Evolutionary conservation across 164 flowering plant species (phyloP).

Genomic region (Taxillus chinensis): DNA sequence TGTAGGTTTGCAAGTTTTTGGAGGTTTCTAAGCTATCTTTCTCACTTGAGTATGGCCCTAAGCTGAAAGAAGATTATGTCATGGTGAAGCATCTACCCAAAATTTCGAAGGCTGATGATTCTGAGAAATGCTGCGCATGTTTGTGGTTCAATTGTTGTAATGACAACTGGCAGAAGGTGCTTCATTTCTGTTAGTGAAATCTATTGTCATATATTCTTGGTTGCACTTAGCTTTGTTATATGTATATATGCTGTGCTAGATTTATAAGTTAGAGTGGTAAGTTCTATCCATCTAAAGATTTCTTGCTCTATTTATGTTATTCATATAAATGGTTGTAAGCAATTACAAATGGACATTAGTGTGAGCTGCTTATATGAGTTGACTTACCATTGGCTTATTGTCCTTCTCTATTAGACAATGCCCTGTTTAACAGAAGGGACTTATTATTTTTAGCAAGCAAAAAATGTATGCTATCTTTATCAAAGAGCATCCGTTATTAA

Average conservation of each 20-base stretch:
- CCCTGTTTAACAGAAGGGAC: no score
- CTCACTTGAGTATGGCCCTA: slow-evolving; percentile 91
- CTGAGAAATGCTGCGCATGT: slow-evolving; percentile 55
- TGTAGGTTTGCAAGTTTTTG: slow-evolving; percentile 93
- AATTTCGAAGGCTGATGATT: slow-evolving; percentile 39
- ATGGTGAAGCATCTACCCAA: slow-evolving; percentile 89
- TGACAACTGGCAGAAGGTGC: slow-evolving; percentile 98
- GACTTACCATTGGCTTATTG: no score
- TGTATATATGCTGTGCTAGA: background rate
- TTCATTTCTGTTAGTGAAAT: background rate
- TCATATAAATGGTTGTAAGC: no score
- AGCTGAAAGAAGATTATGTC: slow-evolving; percentile 92
- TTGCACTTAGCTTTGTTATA: background rate
- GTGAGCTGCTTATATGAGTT: no score
- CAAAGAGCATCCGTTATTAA: no score
- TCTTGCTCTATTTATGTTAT: background rate
- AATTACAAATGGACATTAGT: no score
- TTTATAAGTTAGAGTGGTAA: background rate
- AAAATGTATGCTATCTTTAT: no score
- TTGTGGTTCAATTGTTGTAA: slow-evolving; percentile 68
- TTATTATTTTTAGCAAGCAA: no score
- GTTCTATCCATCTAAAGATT: background rate
- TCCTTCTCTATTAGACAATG: no score
- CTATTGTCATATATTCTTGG: background rate
- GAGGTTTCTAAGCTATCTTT: slow-evolving; percentile 93